Evolutionary conservation across 345 rosid species (phyloP).

Genomic region (Salix purpurea): DNA sequence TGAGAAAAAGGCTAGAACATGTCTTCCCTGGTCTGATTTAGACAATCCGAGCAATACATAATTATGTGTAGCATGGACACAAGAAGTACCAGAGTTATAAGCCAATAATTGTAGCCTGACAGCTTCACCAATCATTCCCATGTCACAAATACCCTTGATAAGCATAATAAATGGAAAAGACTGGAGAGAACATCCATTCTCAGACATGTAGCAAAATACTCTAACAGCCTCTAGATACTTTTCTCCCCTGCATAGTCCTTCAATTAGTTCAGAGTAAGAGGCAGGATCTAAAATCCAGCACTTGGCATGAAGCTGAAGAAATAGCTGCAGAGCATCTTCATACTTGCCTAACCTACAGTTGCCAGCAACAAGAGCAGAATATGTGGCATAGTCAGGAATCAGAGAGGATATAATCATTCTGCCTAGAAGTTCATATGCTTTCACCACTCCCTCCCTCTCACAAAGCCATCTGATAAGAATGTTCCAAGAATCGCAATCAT

Average conservation of each 20-base stretch:
- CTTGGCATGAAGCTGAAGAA: slow-evolving; percentile 18
- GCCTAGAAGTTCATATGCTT: slow-evolving; percentile 41
- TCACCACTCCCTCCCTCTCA: slow-evolving; percentile 28
- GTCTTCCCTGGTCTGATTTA: slow-evolving; percentile 16
- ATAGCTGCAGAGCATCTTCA: slow-evolving; percentile 34
- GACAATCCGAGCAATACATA: slow-evolving; percentile 34
- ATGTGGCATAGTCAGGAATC: slow-evolving; percentile 37
- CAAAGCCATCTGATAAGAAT: slow-evolving; percentile 46
- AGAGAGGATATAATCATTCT: slow-evolving; percentile 39
- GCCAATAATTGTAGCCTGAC: slow-evolving; percentile 33
- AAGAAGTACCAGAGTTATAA: slow-evolving; percentile 25
- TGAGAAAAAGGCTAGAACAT: slow-evolving; percentile 29
- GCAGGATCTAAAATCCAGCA: slow-evolving; percentile 36
- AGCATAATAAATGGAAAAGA: slow-evolving; percentile 30
- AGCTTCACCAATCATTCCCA: slow-evolving; percentile 39
- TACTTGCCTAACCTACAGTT: slow-evolving; percentile 30
- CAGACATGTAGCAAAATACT: slow-evolving; percentile 45
- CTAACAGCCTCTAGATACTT: slow-evolving; percentile 35
- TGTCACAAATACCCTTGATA: slow-evolving; percentile 28
- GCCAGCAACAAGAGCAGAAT: slow-evolving; percentile 46
- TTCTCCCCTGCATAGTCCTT: slow-evolving; percentile 35
- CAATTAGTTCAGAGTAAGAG: slow-evolving; percentile 45
- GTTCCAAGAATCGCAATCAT: slow-evolving; percentile 50
- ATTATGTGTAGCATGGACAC: slow-evolving; percentile 27
- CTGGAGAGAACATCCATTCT: slow-evolving; percentile 28